Conservation (phyloP, 768 basidiomycete genomes). For the Collybia sp. region DNA sequence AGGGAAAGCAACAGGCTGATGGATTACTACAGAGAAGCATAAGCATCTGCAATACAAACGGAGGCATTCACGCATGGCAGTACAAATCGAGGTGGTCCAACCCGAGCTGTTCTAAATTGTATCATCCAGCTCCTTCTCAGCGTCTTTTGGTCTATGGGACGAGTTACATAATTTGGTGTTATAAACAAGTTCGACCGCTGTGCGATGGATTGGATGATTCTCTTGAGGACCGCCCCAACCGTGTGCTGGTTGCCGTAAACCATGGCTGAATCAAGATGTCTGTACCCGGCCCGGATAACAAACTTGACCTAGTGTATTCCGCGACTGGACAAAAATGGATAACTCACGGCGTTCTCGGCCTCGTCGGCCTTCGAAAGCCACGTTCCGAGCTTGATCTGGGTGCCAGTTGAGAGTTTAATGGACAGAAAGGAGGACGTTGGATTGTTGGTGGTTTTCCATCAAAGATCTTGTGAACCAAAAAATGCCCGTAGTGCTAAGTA, state of each 20-base stretch:
- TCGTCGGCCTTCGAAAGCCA: conserved; percentile 76
- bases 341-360: conserved; percentile 63
- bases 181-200: conserved; percentile 79
- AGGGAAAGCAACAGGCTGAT: no score
- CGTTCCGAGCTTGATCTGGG: conserved; percentile 77
- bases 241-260: conserved; percentile 79
- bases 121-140: conserved; percentile 72
- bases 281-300: conserved; percentile 72
- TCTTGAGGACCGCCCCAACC: conserved; percentile 69
- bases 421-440: no score
- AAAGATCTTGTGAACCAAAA: no score
- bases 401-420: conserved; percentile 39
- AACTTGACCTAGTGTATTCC: conserved; percentile 52
- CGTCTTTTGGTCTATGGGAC: conserved; percentile 58
- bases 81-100: conserved; percentile 82
- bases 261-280: conserved; percentile 83
- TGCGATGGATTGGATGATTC: conserved; percentile 72
- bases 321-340: not conserved
- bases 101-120: conserved; percentile 70
- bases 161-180: conserved; percentile 83
- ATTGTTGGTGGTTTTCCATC: no score
- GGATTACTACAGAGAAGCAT: no score
- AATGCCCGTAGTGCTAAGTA: no score
- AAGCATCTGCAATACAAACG: no score
- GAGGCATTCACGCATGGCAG: conserved; percentile 36